Evolutionary conservation across 2,329 filamentous ascomycete species (phyloP), one percentile per base, ranked within the genome.

Genomic region (Alternaria solani): DNA sequence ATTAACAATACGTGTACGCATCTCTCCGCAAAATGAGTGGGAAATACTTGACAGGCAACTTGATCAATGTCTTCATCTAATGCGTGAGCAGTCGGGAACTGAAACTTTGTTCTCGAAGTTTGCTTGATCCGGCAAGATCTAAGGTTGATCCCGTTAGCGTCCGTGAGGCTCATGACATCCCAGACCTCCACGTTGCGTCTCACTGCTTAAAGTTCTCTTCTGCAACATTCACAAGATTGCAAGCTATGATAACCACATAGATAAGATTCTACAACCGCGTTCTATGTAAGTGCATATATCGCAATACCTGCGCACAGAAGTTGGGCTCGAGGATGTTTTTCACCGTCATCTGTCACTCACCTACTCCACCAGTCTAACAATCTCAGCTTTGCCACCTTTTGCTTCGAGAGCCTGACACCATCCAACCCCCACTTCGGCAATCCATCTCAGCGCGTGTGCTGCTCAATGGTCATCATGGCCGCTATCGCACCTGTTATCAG

Each of bases 401-500:
- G 43, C 23, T 51, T 25, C 14, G 11, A 18, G 4, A 54, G 38
- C 12, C 14, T 4, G 25, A 32, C 44, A 39, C 2, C 7, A 30
- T 11, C 23, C 30, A 30, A 36, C 7, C 5, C 16, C 14, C 34
- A 18, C 41, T 6, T 12, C n/a, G 23, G 6, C 32, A 18, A 41
- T n/a, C 16, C n/a, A 16, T 51, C 30, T 26, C 36, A 51, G 32
- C 6, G 3, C n/a, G 30, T 26, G 18, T 30, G 46, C 38, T 28
- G 6, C 38, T 18, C 14, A 23, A 34, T 11, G 14, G 16, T 47
- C 43, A 54, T 30, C 51, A 78, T 78, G 75, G 75, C 75, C 52
- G 73, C 73, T 20, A 56, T 78, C 51, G 75, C 75, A 12, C 69
- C 78, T 20, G 70, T 81, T 38, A 70, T 76, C 9, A 78, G 79